Percentiles rank a stretch among this genome's conserved stretches.
These are phyloP conservation scores for Astrothelium subdiscretum DNA, from an alignment of 495 filamentous ascomycete species.

Conservation along the genomic window DNA sequence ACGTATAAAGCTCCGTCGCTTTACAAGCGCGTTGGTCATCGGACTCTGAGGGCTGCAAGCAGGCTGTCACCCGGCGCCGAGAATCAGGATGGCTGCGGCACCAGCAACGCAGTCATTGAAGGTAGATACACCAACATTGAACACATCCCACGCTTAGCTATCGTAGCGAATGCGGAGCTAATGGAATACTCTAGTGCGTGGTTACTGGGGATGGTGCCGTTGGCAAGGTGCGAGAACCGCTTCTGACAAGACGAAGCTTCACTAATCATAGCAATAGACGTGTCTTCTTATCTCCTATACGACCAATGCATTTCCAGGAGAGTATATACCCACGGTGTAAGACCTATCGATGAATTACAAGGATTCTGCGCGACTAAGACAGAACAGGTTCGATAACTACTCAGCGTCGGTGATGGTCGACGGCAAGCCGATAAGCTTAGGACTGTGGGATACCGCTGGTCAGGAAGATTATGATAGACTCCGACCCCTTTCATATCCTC, in stretches of 20 bases:
- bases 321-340: slow-evolving; percentile 98
- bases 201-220: slow-evolving; percentile 98
- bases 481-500: slow-evolving; percentile 89
- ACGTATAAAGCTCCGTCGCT: not conserved
- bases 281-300: slow-evolving; percentile 98
- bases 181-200: slow-evolving; percentile 58
- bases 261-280: slow-evolving; percentile 50
- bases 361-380: not conserved
- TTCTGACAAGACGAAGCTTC: not conserved
- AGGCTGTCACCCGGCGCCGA: not conserved
- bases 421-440: slow-evolving; percentile 89
- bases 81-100: slow-evolving; percentile 46
- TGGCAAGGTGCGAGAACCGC: slow-evolving; percentile 59
- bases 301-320: slow-evolving; percentile 96
- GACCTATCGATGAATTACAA: slow-evolving; percentile 24
- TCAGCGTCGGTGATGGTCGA: slow-evolving; percentile 98
- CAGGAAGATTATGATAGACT: slow-evolving; percentile 98
- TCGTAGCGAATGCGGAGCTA: not conserved
- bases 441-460: slow-evolving; percentile 96
- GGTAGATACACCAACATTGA: slow-evolving; percentile 32
- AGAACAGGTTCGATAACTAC: slow-evolving; percentile 91
- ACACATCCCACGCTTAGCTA: not conserved
- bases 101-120: slow-evolving; percentile 65
- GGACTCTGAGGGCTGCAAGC: not conserved
- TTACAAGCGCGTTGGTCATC: not conserved